Conservation (phyloP, 352 stramenopile genomes). For the Globisporangium recalcitrans region DNA sequence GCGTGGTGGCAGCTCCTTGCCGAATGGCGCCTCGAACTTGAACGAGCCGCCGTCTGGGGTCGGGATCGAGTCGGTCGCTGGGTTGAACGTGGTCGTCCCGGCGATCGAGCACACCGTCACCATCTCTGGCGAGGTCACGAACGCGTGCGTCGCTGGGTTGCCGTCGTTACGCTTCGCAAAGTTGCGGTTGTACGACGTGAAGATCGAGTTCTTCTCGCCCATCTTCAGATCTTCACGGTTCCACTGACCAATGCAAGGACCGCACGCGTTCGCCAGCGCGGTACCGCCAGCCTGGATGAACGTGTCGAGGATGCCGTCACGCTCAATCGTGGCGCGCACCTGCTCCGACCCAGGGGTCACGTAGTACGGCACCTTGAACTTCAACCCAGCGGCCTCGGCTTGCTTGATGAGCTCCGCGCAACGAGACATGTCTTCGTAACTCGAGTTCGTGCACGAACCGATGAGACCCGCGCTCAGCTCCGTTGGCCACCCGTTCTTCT, state of each 20-base stretch:
- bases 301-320: conserved; percentile 88
- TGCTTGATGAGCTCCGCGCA: conserved; percentile 88
- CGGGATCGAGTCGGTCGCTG: conserved; percentile 86
- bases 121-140: conserved; percentile 91
- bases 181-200: conserved; percentile 95
- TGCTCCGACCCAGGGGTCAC: conserved; percentile 92
- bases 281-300: conserved; percentile 87
- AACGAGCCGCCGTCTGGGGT: conserved; percentile 83
- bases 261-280: conserved; percentile 90
- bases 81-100: conserved; percentile 88
- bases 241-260: conserved; percentile 94
- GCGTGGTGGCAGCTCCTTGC: conserved; percentile 87
- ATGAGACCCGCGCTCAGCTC: conserved; percentile 90
- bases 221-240: conserved; percentile 86
- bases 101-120: conserved; percentile 89
- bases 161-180: conserved; percentile 93
- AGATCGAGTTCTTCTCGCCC: conserved; percentile 91
- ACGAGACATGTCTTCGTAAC: conserved; percentile 92
- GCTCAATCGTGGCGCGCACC: conserved; percentile 88
- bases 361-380: conserved; percentile 92
- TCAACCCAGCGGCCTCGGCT: conserved; percentile 72
- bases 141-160: conserved; percentile 91
- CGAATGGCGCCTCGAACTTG: conserved; percentile 88
- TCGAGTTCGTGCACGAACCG: conserved; percentile 93
- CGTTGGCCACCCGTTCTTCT: conserved; percentile 90